phyloP scores from a whole-genome alignment of 352 stramenopile genomes.

The Pythium phragmitis region DNA sequence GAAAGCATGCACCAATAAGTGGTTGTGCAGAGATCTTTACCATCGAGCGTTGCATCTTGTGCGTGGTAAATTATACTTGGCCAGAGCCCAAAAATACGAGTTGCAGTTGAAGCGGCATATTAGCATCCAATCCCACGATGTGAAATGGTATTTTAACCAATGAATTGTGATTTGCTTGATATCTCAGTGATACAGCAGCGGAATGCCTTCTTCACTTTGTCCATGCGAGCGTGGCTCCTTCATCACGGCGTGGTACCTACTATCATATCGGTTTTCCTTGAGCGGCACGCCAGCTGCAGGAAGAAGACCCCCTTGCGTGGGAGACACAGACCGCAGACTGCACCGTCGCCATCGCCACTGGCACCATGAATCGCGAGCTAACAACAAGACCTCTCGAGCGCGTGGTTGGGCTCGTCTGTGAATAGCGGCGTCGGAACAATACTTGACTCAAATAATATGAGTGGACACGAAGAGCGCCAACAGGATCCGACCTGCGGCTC shows the following conservation, averaged over 20 bases:
- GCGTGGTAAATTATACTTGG: no score
- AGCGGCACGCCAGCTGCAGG: no score
- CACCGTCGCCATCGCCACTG: no score
- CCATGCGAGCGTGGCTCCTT: no score
- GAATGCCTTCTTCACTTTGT: no score
- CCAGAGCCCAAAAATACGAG: conserved; percentile 6
- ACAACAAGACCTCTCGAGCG: background rate
- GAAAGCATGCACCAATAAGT: background rate
- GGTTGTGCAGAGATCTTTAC: background rate
- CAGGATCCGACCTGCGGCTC: conserved; percentile 3
- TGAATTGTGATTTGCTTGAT: background rate
- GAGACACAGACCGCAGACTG: no score
- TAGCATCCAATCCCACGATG: no score
- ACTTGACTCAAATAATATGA: background rate
- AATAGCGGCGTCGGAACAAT: no score
- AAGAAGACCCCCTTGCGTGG: no score
- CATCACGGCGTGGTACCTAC: no score
- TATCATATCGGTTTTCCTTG: no score
- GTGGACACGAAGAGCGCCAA: background rate
- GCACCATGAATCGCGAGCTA: no score
- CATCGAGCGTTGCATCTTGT: background rate
- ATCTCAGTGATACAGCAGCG: background rate
- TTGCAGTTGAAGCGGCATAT: conserved; percentile 8
- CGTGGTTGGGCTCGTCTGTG: background rate
- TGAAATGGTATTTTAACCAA: background rate